Evolutionary conservation across 768 basidiomycete genomes (phyloP).

Genomic region (Trametes villosa): DNA sequence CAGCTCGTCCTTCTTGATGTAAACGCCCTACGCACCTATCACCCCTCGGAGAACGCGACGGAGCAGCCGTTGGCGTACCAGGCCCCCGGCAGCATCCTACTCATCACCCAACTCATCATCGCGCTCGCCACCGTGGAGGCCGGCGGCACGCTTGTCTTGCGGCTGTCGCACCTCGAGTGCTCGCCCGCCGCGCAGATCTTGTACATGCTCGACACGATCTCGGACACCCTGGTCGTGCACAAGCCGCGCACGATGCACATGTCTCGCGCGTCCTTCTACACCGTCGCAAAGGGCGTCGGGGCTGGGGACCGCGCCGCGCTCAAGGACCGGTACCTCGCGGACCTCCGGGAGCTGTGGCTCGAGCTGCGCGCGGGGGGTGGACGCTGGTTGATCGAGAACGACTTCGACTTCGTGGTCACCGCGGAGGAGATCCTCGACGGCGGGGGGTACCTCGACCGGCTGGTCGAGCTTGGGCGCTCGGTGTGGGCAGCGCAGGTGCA

Average conservation of each 20-base stretch:
- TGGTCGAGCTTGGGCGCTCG: background rate
- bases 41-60: background rate
- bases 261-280: slow-evolving; percentile 4
- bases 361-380: background rate
- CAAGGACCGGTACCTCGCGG: background rate
- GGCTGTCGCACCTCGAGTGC: slow-evolving; percentile 4
- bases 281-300: slow-evolving; percentile 7
- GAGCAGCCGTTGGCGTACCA: background rate
- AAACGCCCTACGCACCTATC: background rate
- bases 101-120: slow-evolving; percentile 1
- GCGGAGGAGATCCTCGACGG: background rate
- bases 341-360: background rate
- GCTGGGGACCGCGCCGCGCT: background rate
- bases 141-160: slow-evolving; percentile 10
- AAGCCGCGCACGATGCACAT: background rate
- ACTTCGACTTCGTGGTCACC: slow-evolving; percentile 1
- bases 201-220: slow-evolving; percentile 6
- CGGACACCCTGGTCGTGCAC: slow-evolving; percentile 1
- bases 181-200: slow-evolving; percentile 10
- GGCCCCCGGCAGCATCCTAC: background rate
- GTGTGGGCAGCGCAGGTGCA: slow-evolving; percentile 3
- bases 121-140: background rate
- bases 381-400: background rate
- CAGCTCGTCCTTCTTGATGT: slow-evolving; percentile 3
- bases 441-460: background rate